Base-by-base conservation (phyloP, 225 moss, liverwort and hornwort species). In the Pleurozium schreberi region DNA sequence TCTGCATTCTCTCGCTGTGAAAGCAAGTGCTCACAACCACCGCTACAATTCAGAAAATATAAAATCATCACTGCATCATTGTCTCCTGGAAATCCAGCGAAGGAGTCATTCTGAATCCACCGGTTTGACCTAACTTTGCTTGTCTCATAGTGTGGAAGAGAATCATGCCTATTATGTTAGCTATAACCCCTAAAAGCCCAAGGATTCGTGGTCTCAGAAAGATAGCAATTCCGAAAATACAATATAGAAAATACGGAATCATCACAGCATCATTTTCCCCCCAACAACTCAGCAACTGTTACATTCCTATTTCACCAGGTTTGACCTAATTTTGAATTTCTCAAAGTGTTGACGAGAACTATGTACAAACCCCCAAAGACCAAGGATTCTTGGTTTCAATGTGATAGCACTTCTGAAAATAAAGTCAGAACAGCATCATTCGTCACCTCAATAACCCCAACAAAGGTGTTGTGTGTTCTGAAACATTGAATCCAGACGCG, bases 1-100 rank as follows among this genome's bases (percentile, higher is more conserved):
- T 95, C 90, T 90, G 95, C 95, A 95, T 95, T 87, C 90, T 92
- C 94, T 91, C 86, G 76, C 92, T 93, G 90, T 88, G 55, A 76
- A 67, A 62, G 28, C 84, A 88, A 88, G 66, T 69, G 85, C 91
- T 80, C 84, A 86, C 89, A 89, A 86, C 69, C 92, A 91, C 89
- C 87, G 86, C 89, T 76, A 75, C 86, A 80, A 38, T 82, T 92
- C 85, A 92, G 83, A 60, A 89, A 73, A 63, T 28, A 40, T 52
- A 66, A 33, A 52, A 88, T 38, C 43, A 57, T 79, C 57, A 53
- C 33, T 64, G 31, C 40, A 40, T 40, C 55, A 31, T 18, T 3
- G 10, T 67, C 60, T 28, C 40, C 68, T 40, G 31, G 28, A 68
- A 67, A 68, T 17, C 8, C 68, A 40, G 67, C 20, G 8, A 68